phyloP scores from a whole-genome alignment of 768 basidiomycete species.

The Mrakia hoshinonis region DNA sequence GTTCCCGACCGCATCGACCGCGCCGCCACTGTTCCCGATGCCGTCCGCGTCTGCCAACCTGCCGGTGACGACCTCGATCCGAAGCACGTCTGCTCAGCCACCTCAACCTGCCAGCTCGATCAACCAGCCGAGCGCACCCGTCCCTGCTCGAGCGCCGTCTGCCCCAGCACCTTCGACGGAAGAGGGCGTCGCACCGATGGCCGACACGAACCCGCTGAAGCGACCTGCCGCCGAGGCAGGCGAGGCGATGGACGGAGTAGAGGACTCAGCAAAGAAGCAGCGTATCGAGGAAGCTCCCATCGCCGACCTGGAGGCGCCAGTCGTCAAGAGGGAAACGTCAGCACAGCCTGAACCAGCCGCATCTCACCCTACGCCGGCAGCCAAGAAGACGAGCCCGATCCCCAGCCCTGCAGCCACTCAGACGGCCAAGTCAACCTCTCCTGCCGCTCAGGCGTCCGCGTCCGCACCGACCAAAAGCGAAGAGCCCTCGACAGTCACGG shows the following conservation, averaged over 20 bases:
- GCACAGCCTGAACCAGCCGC: not conserved
- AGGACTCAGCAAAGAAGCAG: not conserved
- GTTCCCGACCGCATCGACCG: constrained; percentile 16
- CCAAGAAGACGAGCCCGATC: not conserved
- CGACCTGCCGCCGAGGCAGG: not conserved
- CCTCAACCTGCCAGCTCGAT: not conserved
- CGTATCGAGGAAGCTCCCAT: not conserved
- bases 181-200: not conserved
- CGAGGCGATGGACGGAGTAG: not conserved
- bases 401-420: not conserved
- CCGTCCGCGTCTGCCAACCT: not conserved
- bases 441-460: not conserved
- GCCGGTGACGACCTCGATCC: not conserved
- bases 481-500: not conserved
- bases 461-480: too few species aligned
- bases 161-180: not conserved
- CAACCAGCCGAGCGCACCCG: not conserved
- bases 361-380: not conserved
- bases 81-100: not conserved
- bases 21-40: constrained; percentile 15
- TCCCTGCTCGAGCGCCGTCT: not conserved
- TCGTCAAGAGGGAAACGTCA: not conserved
- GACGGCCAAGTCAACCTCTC: not conserved
- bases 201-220: not conserved
- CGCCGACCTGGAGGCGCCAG: not conserved